Evolutionary conservation across 768 basidiomycete genomes (phyloP).

Genomic region (Candolleomyces efflorescens): DNA sequence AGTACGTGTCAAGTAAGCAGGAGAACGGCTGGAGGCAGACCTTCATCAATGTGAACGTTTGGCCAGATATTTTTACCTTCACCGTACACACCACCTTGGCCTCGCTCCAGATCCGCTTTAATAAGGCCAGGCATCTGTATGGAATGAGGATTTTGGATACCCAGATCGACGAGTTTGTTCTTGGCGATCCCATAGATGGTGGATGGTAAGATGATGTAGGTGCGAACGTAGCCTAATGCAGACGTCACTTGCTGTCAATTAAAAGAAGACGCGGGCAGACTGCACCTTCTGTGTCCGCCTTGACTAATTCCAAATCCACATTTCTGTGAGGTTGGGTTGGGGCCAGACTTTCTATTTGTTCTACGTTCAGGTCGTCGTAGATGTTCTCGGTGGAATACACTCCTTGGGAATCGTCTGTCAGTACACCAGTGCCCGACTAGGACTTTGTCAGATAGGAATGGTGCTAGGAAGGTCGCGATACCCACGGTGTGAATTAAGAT

Average conservation of each 20-base stretch:
- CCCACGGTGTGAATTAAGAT: conserved; percentile 62
- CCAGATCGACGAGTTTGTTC: conserved; percentile 43
- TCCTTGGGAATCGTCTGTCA: conserved; percentile 45
- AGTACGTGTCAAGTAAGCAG: neutral
- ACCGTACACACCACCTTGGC: conserved; percentile 51
- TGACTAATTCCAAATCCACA: conserved; percentile 43
- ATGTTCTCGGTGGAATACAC: conserved; percentile 29
- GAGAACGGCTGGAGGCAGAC: conserved; percentile 24
- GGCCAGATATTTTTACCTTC: conserved; percentile 58
- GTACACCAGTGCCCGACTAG: conserved; percentile 29
- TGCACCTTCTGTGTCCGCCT: conserved; percentile 46
- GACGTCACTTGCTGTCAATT: neutral
- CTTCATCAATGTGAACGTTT: conserved; percentile 49
- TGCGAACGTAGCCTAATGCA: conserved; percentile 41
- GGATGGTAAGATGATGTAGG: conserved; percentile 48
- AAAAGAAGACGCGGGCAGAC: neutral
- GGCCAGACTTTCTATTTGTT: conserved; percentile 42
- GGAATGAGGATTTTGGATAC: conserved; percentile 50
- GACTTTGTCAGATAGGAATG: neutral
- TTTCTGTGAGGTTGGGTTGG: conserved; percentile 44
- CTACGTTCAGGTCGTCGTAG: conserved; percentile 46
- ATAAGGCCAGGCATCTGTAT: conserved; percentile 49
- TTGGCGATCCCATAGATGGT: conserved; percentile 58
- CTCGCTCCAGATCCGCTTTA: conserved; percentile 39
- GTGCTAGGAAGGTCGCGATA: neutral